Conservation (phyloP, 352 stramenopile species). For the Pythium insidiosum region DNA sequence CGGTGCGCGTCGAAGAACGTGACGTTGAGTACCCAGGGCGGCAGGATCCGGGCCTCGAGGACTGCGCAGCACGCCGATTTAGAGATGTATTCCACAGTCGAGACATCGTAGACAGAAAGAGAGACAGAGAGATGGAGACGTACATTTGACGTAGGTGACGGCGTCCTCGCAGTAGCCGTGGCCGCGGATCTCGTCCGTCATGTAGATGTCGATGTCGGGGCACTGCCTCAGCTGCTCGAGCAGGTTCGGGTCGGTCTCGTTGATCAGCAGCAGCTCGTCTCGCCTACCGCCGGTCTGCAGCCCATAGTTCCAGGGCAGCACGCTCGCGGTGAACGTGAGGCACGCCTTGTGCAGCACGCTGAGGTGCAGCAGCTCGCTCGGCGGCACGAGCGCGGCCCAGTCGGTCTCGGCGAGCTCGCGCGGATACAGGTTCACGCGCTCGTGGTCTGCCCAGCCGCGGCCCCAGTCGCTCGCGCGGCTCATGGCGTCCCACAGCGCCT, state of each 20-base stretch:
- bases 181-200: conserved; percentile 26
- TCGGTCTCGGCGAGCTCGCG: conserved; percentile 3
- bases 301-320: conserved; percentile 39
- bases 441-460: too few relatives aligned
- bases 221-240: conserved; percentile 43
- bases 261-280: conserved; percentile 18
- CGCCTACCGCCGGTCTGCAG: not conserved
- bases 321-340: conserved; percentile 27
- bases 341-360: conserved; percentile 43
- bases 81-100: too few relatives aligned
- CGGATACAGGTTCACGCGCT: conserved; percentile 1
- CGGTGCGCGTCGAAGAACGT: conserved; percentile 12
- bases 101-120: too few relatives aligned
- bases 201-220: conserved; percentile 57
- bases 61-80: conserved; percentile 3
- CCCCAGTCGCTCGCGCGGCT: too few relatives aligned
- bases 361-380: conserved; percentile 29
- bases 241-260: conserved; percentile 23
- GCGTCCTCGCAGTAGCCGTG: conserved; percentile 71
- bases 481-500: too few relatives aligned
- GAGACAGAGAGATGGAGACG: conserved; percentile 4
- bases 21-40: conserved; percentile 21
- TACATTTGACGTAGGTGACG: conserved; percentile 53
- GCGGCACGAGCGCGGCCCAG: conserved; percentile 6
- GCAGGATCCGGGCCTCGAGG: conserved; percentile 18